These are phyloP conservation scores for Petunia secreta DNA, from an alignment of 257 asterid species.

Conservation along the genomic window DNA sequence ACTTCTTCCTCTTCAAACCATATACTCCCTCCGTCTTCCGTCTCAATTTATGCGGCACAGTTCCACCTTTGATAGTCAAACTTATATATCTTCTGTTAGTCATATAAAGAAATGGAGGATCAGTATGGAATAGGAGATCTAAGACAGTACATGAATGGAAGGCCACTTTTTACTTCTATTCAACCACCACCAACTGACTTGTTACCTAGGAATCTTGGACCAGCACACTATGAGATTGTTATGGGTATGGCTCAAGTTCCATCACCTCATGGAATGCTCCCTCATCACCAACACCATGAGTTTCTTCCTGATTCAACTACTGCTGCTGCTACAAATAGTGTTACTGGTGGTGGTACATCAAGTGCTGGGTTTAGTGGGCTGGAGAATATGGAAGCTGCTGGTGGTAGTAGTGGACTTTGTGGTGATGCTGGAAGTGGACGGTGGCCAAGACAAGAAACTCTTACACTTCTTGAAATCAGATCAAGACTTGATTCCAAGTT, in stretches of 20 bases:
- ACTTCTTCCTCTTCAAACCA: not conserved
- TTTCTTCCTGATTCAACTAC: slow-evolving; percentile 57
- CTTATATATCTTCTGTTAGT: not conserved
- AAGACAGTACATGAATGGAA: slow-evolving; percentile 60
- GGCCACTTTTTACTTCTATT: slow-evolving; percentile 55
- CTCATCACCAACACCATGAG: slow-evolving; percentile 37
- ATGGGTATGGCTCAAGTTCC: slow-evolving; percentile 24
- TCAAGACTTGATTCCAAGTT: slow-evolving; percentile 88
- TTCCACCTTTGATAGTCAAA: no score
- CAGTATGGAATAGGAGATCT: slow-evolving; percentile 80
- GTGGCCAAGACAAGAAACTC: slow-evolving; percentile 99
- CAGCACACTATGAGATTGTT: slow-evolving; percentile 63
- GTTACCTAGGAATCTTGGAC: slow-evolving; percentile 34
- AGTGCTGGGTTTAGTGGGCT: slow-evolving; percentile 47
- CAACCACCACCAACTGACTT: slow-evolving; percentile 53
- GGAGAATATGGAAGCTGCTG: slow-evolving; percentile 36
- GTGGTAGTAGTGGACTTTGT: slow-evolving; percentile 35
- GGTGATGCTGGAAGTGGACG: slow-evolving; percentile 68
- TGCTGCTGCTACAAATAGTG: not conserved
- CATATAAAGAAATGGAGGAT: slow-evolving; percentile 60
- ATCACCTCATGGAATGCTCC: not conserved
- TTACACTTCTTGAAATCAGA: slow-evolving; percentile 95
- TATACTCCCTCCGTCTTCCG: not conserved
- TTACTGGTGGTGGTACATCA: slow-evolving; percentile 22
- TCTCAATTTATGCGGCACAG: not conserved